Evolutionary conservation across 2,329 filamentous ascomycete genomes (phyloP).

Genomic region (Aureobasidium uvarum): DNA sequence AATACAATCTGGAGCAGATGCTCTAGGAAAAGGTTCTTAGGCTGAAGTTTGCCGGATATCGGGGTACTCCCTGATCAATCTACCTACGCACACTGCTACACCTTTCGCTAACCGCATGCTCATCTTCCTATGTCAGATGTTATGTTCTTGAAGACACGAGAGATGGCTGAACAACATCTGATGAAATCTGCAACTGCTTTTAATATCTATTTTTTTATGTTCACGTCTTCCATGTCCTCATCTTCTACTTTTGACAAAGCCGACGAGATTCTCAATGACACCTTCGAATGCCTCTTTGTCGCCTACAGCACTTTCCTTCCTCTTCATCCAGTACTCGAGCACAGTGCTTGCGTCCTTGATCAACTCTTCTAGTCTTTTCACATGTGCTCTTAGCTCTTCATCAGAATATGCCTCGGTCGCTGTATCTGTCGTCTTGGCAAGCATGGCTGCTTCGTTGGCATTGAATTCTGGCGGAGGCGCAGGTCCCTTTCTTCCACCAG

Average conservation of each 20-base stretch:
- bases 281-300: slow-evolving; percentile 94
- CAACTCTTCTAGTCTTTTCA: slow-evolving; percentile 66
- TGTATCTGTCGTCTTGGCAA: slow-evolving; percentile 81
- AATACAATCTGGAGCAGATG: no score
- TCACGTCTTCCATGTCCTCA: not conserved
- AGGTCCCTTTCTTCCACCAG: slow-evolving; percentile 49
- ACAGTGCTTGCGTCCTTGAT: slow-evolving; percentile 71
- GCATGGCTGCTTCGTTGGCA: slow-evolving; percentile 69
- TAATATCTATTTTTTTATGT: not conserved
- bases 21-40: no score
- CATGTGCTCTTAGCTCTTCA: slow-evolving; percentile 69
- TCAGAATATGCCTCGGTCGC: slow-evolving; percentile 77
- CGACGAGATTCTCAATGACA: slow-evolving; percentile 91
- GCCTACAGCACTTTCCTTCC: slow-evolving; percentile 79
- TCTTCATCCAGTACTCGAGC: slow-evolving; percentile 83
- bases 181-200: not conserved
- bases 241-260: slow-evolving; percentile 35
- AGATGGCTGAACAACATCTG: no score
- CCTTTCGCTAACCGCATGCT: no score
- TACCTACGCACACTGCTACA: no score
- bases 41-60: no score
- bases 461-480: slow-evolving; percentile 74
- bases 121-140: no score
- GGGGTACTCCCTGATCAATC: no score
- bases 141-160: no score